Percentiles rank a stretch among this genome's conserved stretches.
phyloP scores from a whole-genome alignment of 2,329 filamentous ascomycete species.

The Fusarium verrucosum region DNA sequence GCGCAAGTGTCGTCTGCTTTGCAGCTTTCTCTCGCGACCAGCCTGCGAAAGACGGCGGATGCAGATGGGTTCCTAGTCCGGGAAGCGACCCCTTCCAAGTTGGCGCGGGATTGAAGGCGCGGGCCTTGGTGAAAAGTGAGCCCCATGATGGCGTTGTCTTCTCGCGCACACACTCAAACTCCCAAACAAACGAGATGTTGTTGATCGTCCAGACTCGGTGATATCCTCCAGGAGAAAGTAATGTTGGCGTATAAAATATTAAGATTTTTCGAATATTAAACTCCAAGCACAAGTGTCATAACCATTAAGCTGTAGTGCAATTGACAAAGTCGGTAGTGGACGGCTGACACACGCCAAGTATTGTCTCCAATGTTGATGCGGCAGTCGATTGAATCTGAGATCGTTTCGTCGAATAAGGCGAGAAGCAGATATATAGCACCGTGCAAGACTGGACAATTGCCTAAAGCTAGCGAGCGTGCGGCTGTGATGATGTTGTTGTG shows the following conservation, averaged over 20 bases:
- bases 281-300: slow-evolving; percentile 29
- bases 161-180: slow-evolving; percentile 21
- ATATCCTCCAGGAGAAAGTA: slow-evolving; percentile 21
- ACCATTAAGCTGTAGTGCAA: slow-evolving; percentile 37
- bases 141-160: slow-evolving; percentile 32
- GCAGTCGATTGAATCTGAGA: slow-evolving; percentile 23
- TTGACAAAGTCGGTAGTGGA: slow-evolving; percentile 15
- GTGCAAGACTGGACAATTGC: slow-evolving; percentile 17
- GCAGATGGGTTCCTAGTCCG: slow-evolving; percentile 10
- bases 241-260: slow-evolving; percentile 28
- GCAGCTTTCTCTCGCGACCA: slow-evolving; percentile 39
- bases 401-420: slow-evolving; percentile 37
- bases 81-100: slow-evolving; percentile 32
- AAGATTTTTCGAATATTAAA: slow-evolving; percentile 34
- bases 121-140: slow-evolving; percentile 32
- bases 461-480: slow-evolving; percentile 37
- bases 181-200: slow-evolving; percentile 20
- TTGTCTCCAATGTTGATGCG: slow-evolving; percentile 25
- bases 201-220: slow-evolving; percentile 6
- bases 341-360: slow-evolving; percentile 12
- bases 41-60: slow-evolving; percentile 28
- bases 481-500: slow-evolving; percentile 33
- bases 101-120: slow-evolving; percentile 44
- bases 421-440: slow-evolving; percentile 23
- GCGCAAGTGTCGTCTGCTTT: slow-evolving; percentile 60